phyloP scores from a whole-genome alignment of 148 eudicot species.

The Vaccinium corymbosum region DNA sequence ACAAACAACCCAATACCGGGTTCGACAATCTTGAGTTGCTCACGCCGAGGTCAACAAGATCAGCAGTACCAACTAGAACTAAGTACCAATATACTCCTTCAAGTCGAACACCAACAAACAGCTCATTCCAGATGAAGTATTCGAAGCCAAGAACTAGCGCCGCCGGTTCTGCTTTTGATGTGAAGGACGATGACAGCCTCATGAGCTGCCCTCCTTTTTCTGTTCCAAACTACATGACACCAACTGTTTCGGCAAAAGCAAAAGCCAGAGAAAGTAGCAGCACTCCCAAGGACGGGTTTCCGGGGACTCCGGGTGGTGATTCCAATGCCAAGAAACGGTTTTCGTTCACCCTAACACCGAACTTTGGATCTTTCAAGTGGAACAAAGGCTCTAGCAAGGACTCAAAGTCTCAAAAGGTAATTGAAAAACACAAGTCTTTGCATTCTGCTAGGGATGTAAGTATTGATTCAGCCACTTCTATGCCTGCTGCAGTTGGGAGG shows the following conservation, averaged over 20 bases:
- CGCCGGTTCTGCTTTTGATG: constrained; percentile 41
- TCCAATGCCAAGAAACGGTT: constrained; percentile 56
- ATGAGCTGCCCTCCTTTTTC: constrained; percentile 78
- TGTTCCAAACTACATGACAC: constrained; percentile 72
- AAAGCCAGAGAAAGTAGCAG: constrained; percentile 43
- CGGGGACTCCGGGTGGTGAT: constrained; percentile 45
- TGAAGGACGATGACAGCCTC: constrained; percentile 77
- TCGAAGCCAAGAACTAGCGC: constrained; percentile 34
- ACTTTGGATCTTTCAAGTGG: constrained; percentile 74
- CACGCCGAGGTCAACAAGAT: constrained; percentile 74
- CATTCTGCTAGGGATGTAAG: constrained; percentile 59
- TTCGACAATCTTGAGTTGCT: constrained; percentile 39
- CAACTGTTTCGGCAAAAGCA: constrained; percentile 65
- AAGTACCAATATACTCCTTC: constrained; percentile 47
- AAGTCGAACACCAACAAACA: constrained; percentile 36
- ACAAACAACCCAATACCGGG: constrained; percentile 23
- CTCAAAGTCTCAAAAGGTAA: constrained; percentile 30
- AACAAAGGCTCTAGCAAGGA: constrained; percentile 54
- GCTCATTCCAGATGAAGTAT: constrained; percentile 25
- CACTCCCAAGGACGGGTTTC: constrained; percentile 35
- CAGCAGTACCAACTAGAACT: constrained; percentile 42
- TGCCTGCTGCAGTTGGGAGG: constrained; percentile 80
- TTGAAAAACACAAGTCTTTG: constrained; percentile 47
- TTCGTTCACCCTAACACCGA: constrained; percentile 65
- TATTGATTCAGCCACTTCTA: constrained; percentile 71